Base-by-base conservation (phyloP, 768 basidiomycete species). In the Naganishia kalamii region DNA sequence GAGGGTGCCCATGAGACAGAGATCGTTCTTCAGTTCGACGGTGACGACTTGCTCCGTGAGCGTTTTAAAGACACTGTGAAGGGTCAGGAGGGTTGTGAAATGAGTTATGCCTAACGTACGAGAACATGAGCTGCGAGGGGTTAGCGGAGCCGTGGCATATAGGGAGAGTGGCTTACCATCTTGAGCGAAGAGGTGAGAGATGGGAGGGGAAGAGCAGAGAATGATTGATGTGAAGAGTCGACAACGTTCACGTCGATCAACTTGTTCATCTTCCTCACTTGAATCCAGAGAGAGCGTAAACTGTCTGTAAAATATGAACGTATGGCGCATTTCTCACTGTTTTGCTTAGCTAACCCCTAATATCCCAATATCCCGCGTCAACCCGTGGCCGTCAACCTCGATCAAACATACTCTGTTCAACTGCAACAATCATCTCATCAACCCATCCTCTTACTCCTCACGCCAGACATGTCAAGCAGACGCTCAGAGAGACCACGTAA, bases 1-100 rank as follows among this genome's bases (percentile, higher is more conserved):
- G 71, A 99, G 80, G 29, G 89, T 87, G 0, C 94, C 94, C 11
- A 89, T 91, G 78, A 99, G 96, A 21, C 89, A 92, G 61, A 98
- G 86, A 79, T 98, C 96, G 80, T 99, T 99, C 82, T 99, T 99
- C 74, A 99, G 86, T 78, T 97, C 92, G 69, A 96, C 93, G 4
- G 90, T 92, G 72, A 98, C 93, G 74, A 87, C 86, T 75, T 98
- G 94, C 80, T 97, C 92, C 11, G 93, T 97, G 33, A 99, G 85
- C 10, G 96, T 98, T 81, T 98, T 98, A 87, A 99, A 98, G 29
- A 98, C 93, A 48, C 93, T 97, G 81, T 90, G 19, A 23, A 6
- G 46, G 19, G 44, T 27, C 3, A 51, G n/a, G 44, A 41, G 27
- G 10, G 19, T 50, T 4, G 10, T 60, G 1, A n/a, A 37, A 15